A percentile compares a stretch with the other conserved stretches of the same genome.
Conservation (phyloP, 2,329 filamentous ascomycete genomes). For the Fusarium solani-melongenae region DNA sequence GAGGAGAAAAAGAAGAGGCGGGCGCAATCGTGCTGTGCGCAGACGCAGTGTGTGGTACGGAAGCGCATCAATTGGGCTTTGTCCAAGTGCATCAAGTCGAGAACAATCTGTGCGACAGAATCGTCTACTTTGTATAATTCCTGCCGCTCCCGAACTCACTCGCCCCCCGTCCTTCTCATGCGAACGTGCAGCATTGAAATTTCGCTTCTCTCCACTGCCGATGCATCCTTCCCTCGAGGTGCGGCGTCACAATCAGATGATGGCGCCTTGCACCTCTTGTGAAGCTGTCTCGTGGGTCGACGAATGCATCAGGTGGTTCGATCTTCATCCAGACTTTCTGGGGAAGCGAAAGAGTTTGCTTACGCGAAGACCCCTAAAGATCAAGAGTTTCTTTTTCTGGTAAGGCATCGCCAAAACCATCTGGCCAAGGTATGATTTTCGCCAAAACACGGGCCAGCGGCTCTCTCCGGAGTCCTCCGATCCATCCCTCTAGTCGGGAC, state of each 20-base stretch:
- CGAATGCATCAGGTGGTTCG: slow-evolving; percentile 42
- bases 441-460: slow-evolving; percentile 39
- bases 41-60: slow-evolving; percentile 28
- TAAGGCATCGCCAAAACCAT: slow-evolving; percentile 24
- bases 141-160: slow-evolving; percentile 20
- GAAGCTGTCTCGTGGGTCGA: slow-evolving; percentile 38
- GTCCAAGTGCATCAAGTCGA: slow-evolving; percentile 13
- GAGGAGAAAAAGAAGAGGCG: slow-evolving; percentile 3
- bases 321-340: slow-evolving; percentile 40
- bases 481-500: slow-evolving; percentile 14
- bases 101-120: too few species aligned
- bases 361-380: slow-evolving; percentile 21
- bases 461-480: slow-evolving; percentile 38
- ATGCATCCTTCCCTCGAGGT: slow-evolving; percentile 16
- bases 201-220: slow-evolving; percentile 10
- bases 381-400: slow-evolving; percentile 32
- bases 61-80: slow-evolving; percentile 22
- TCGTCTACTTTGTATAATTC: slow-evolving; percentile 35
- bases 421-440: slow-evolving; percentile 15
- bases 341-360: slow-evolving; percentile 32
- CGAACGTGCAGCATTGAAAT: slow-evolving; percentile 26
- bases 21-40: slow-evolving; percentile 7
- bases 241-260: slow-evolving; percentile 42
- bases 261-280: slow-evolving; percentile 16
- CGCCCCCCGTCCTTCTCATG: slow-evolving; percentile 22